A percentile compares a stretch with the other conserved stretches of the same genome.
Evolutionary conservation across 2,329 filamentous ascomycete genomes (phyloP).

Genomic region (Didymella arachidicola): DNA sequence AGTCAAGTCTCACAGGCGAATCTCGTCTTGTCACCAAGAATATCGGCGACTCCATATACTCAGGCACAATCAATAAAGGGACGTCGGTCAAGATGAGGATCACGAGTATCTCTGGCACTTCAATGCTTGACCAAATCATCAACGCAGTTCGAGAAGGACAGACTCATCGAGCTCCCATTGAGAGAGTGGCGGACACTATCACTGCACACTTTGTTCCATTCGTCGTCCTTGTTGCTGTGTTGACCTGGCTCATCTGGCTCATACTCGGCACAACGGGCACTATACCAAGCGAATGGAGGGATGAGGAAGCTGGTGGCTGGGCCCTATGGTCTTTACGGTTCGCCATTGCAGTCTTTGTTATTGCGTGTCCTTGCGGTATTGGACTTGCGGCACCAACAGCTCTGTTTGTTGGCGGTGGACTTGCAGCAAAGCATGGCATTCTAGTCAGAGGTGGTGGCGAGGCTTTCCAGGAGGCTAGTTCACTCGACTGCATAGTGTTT

Average conservation of each 20-base stretch:
- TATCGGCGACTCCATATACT: conserved; percentile 70
- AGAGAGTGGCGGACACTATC: conserved; percentile 74
- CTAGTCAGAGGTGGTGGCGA: conserved; percentile 85
- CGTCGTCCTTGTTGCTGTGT: conserved; percentile 72
- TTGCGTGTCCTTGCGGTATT: conserved; percentile 84
- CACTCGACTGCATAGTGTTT: conserved; percentile 80
- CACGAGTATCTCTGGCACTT: conserved; percentile 70
- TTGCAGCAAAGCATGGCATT: conserved; percentile 81
- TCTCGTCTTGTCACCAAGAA: conserved; percentile 71
- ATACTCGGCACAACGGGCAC: conserved; percentile 65
- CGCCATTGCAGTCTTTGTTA: conserved; percentile 85
- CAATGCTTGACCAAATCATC: conserved; percentile 83
- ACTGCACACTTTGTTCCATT: conserved; percentile 80
- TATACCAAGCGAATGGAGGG: conserved; percentile 65
- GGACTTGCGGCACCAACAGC: conserved; percentile 87
- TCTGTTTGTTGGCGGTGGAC: conserved; percentile 79
- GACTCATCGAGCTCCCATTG: conserved; percentile 76
- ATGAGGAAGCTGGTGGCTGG: conserved; percentile 67
- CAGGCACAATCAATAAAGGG: conserved; percentile 78
- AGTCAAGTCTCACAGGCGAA: conserved; percentile 87
- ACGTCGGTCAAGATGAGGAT: conserved; percentile 68
- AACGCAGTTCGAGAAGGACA: conserved; percentile 79
- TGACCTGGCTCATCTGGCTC: conserved; percentile 78
- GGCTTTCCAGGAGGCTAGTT: conserved; percentile 84
- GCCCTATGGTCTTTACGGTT: conserved; percentile 79